A percentile compares a stretch with the other conserved stretches of the same genome.
These are phyloP conservation scores for Ensete ventricosum DNA, from an alignment of 176 grass and related monocot species.

Conservation along the genomic window DNA sequence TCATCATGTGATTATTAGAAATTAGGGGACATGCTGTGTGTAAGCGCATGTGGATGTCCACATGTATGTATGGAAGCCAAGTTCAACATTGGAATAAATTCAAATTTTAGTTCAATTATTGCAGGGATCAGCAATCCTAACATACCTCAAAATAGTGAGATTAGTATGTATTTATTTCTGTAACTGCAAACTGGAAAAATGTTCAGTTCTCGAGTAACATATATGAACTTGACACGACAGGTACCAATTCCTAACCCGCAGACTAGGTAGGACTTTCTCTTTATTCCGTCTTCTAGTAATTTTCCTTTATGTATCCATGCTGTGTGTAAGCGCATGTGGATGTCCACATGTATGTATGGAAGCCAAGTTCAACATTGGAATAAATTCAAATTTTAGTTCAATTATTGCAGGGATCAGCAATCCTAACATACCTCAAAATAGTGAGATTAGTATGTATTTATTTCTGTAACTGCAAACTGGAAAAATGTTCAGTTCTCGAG, in stretches of 20 bases:
- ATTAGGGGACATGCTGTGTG: no score
- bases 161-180: not conserved
- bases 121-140: not conserved
- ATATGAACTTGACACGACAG: not conserved
- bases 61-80: not conserved
- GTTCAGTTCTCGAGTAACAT: not conserved
- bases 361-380: not conserved
- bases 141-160: not conserved
- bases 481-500: not conserved
- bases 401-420: not conserved
- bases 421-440: not conserved
- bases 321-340: not conserved
- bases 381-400: not conserved
- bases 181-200: not conserved
- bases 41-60: not conserved
- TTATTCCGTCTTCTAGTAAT: not conserved
- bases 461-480: not conserved
- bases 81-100: not conserved
- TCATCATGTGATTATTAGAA: no score
- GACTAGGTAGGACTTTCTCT: not conserved
- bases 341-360: not conserved
- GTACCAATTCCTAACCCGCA: not conserved
- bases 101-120: not conserved
- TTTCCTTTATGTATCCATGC: no score
- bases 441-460: not conserved